Evolutionary conservation across 2,329 filamentous ascomycete genomes (phyloP).

Genomic region (Setomelanomma holmii): DNA sequence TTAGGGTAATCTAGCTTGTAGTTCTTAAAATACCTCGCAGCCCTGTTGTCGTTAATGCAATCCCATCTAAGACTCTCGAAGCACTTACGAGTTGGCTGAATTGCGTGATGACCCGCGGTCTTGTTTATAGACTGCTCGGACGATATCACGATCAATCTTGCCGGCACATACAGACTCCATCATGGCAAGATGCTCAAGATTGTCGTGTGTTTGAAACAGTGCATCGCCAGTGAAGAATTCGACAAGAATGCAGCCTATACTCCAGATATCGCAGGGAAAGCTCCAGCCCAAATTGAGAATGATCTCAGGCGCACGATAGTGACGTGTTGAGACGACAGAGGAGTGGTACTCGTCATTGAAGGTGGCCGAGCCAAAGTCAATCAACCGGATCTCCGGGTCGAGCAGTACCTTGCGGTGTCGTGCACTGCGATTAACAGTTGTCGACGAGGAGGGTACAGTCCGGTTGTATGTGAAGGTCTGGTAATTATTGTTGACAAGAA

Average conservation of each 20-base stretch:
- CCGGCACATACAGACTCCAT: conserved; percentile 69
- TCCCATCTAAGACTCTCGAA: background rate
- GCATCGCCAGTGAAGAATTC: conserved; percentile 74
- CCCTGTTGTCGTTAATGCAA: conserved; percentile 37
- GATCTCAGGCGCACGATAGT: conserved; percentile 72
- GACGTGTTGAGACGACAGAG: conserved; percentile 70
- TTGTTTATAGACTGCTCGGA: conserved; percentile 60
- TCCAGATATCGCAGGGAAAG: conserved; percentile 73
- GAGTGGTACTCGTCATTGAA: conserved; percentile 74
- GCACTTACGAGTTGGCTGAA: conserved; percentile 62
- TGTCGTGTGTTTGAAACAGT: conserved; percentile 73
- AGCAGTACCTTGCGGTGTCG: conserved; percentile 69
- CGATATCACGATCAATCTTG: conserved; percentile 62
- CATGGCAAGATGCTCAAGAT: conserved; percentile 72
- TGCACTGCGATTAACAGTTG: conserved; percentile 63
- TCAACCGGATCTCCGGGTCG: conserved; percentile 70
- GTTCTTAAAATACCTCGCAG: conserved; percentile 61
- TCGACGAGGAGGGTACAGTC: conserved; percentile 69
- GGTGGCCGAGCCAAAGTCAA: conserved; percentile 72
- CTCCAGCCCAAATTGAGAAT: conserved; percentile 73
- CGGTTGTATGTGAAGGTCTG: conserved; percentile 75
- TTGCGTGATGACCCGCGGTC: conserved; percentile 58
- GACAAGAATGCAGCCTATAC: conserved; percentile 72
- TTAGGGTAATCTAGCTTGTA: conserved; percentile 69
- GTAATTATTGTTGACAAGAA: conserved; percentile 69